Base-by-base conservation (phyloP, 176 grass and related monocot species). In the Zea luxurians region DNA sequence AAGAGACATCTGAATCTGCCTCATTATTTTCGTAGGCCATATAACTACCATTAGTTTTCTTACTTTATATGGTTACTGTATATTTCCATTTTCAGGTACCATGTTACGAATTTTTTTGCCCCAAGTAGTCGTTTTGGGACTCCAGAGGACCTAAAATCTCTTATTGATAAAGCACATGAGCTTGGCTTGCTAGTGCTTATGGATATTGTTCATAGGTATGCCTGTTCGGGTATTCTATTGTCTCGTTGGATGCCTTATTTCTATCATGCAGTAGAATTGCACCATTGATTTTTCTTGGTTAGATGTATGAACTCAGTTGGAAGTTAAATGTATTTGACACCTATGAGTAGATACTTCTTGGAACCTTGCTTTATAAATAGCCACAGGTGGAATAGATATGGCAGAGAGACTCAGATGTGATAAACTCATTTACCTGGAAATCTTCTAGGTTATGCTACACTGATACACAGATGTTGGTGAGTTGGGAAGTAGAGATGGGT, bases 101-200 rank as follows among this genome's bases (percentile, higher is more conserved):
- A 99, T 76, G 96, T 99, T 65, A 99, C 96, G 2, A 99, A 99
- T 64, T 99, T 96, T 83, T 99, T 93, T 90, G 92, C 96, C 13
- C 90, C 96, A 66, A 99, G 96, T 80, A 95, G 92, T 86, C 92
- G 96, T 37, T 99, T 99, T 89, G 96, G 96, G 6, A 99, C 92
- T 16, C 96, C 96, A 13, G 96, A 99, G 48, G 92, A 99, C 40
- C 83, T 99, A 34, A 99, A 99, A 78, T 99, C 96, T 61, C 85
- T 99, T 66, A 99, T 96, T 70, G 96, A 99, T 79, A 95, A 63
- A 85, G 96, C 96, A 48, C 96, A 99, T 74, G 96, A 99, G 73
- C 96, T 99, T 83, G 92, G 90, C 48, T 84, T 99, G 66, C 84
- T 93, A 85, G 92, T 99, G 52, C 90, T 99, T 21, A 99, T 99